Conservation (phyloP, 768 basidiomycete species). For the Pleurotus cornucopiae region DNA sequence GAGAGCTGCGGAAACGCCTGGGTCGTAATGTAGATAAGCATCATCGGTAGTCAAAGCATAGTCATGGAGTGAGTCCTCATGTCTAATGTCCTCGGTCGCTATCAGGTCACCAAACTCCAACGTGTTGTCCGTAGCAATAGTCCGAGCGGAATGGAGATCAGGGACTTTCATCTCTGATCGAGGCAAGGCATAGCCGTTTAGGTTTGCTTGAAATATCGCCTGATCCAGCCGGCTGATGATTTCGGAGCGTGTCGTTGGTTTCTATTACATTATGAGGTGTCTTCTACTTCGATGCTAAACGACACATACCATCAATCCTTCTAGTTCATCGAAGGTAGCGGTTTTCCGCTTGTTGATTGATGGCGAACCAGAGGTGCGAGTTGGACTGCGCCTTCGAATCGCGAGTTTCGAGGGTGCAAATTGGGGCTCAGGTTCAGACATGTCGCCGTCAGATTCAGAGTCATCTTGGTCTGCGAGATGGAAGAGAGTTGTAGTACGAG, state of each 20-base stretch:
- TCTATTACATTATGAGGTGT: constrained; percentile 18
- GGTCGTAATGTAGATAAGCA: constrained; percentile 31
- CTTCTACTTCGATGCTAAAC: constrained; percentile 18
- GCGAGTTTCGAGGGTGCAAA: constrained; percentile 5
- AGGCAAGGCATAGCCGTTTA: constrained; percentile 7
- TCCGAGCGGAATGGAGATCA: background rate
- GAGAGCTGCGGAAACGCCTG: constrained; percentile 12
- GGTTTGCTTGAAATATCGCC: constrained; percentile 2
- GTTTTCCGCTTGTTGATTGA: background rate
- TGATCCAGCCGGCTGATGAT: constrained; percentile 3
- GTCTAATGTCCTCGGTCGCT: background rate
- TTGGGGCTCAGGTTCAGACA: background rate
- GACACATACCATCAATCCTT: background rate
- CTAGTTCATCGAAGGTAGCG: background rate
- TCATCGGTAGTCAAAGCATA: constrained; percentile 21
- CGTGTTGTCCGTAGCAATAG: background rate
- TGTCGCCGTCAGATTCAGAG: background rate
- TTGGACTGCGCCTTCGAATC: background rate
- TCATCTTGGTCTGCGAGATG: constrained; percentile 6
- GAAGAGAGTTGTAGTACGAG: background rate
- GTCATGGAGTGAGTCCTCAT: constrained; percentile 8
- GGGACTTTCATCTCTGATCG: background rate
- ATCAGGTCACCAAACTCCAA: background rate
- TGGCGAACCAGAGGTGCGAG: background rate
- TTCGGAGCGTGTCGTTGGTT: background rate